Base-by-base conservation (phyloP, 768 basidiomycete species). In the Cystobasidium onofrii region DNA sequence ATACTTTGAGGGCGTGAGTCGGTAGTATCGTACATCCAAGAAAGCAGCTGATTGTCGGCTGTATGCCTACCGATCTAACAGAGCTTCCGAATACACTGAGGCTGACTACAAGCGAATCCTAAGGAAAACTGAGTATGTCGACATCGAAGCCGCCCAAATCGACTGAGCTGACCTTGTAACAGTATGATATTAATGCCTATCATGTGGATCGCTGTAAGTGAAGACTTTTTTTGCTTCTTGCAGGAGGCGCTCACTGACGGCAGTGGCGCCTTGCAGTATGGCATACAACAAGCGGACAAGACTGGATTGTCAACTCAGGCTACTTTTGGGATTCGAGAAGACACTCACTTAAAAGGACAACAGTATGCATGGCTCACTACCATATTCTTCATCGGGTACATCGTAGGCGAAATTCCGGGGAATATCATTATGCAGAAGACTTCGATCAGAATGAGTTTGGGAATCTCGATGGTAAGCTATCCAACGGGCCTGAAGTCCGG, bases 341-440 rank as follows among this genome's bases (percentile, higher is more conserved):
- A 67, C 31, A 43, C 44, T 18, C 1, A 52, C 31, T 15, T 67
- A 27, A 9, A 3, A 3, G 65, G 65, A 29, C 65, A 67, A 50
- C 65, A 67, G 25, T 67, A 46, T 31, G 29, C 39, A 43, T 46
- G 39, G 65, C 44, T 67, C 39, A 67, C 65, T 29, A 67, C 65
- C 4, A 64, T 64, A 10, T 64, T 64, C 63, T 64, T 31, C 36
- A 39, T 64, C 39, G 57, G 57, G 2, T 46, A 64, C 23, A 64
- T 64, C 63, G 63, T 64, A 34, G 43, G 63, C 10, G 63, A 39
- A 64, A 46, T 64, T 64, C 63, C 63, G 23, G 63, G 36, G 36
- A 64, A 64, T 46, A 10, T 64, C 63, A 64, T 64, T 15, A 64
- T 64, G 63, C 57, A 60, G 57, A 60, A 60, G 27, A 60, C 57